Conservation (phyloP, 2,329 filamentous ascomycete genomes). For the Pseudogymnoascus verrucosus region DNA sequence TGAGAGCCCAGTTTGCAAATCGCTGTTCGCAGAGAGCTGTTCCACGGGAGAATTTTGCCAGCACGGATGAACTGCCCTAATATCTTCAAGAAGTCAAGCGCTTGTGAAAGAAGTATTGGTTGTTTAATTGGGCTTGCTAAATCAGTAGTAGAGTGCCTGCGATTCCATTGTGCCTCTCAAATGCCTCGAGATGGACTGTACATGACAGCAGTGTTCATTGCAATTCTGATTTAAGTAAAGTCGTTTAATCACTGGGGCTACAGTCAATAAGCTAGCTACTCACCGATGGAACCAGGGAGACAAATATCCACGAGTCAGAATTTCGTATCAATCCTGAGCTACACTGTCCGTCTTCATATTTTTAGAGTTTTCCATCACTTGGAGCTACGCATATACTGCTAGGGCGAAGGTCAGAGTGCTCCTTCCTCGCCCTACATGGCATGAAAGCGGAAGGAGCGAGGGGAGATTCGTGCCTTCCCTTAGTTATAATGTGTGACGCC, state of each 20-base stretch:
- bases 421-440: neutral
- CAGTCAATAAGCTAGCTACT: neutral
- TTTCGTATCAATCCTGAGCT: neutral
- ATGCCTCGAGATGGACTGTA: neutral
- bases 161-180: neutral
- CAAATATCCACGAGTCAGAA: no score
- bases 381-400: neutral
- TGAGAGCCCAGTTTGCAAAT: neutral
- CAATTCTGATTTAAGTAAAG: neutral
- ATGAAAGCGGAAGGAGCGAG: neutral
- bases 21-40: neutral
- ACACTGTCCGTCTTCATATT: neutral
- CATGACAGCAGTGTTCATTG: neutral
- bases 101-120: neutral
- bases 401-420: neutral
- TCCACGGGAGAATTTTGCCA: neutral
- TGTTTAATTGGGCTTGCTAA: neutral
- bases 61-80: neutral
- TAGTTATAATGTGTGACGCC: no score
- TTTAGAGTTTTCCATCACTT: neutral
- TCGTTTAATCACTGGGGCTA: neutral
- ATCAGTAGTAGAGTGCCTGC: neutral
- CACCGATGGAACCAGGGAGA: neutral
- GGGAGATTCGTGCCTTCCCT: neutral
- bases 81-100: neutral